Evolutionary conservation across 2,329 filamentous ascomycete species (phyloP).

Genomic region (Cyphellophora europaea): DNA sequence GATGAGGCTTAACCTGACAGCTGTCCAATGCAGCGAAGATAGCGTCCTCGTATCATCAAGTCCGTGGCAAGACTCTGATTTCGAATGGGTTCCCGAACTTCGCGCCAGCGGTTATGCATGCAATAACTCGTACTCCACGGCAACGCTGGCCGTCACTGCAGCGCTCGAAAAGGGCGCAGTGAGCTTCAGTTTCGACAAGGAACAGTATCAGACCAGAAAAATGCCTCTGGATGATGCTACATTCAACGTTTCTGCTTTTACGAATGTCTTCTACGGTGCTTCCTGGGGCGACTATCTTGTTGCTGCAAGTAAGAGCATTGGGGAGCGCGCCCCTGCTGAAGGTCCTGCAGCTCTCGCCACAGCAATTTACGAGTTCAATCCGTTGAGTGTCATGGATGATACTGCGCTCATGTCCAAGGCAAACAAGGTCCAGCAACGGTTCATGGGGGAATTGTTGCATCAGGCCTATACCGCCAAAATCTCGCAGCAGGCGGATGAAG

Average conservation of each 20-base stretch:
- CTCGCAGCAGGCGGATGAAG: too few relatives aligned
- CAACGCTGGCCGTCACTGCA: conserved; percentile 2
- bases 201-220: not conserved
- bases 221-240: conserved; percentile 6
- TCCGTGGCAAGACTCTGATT: too few relatives aligned
- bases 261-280: conserved; percentile 3
- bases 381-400: conserved; percentile 1
- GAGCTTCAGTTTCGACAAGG: conserved; percentile 1
- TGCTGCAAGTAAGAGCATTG: conserved; percentile 12
- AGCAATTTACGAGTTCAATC: conserved; percentile 16
- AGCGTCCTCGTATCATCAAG: too few relatives aligned
- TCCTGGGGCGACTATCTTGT: conserved; percentile 11
- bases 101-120: too few relatives aligned
- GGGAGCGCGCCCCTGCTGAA: conserved; percentile 5
- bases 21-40: too few relatives aligned
- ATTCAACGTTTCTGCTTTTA: conserved; percentile 2
- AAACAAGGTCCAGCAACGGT: conserved; percentile 7
- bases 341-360: conserved; percentile 13
- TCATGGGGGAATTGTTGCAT: conserved; percentile 5
- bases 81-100: too few relatives aligned
- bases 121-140: too few relatives aligned
- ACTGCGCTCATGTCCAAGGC: conserved; percentile 1
- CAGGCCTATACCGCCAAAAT: too few relatives aligned
- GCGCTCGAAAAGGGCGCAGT: conserved; percentile 4
- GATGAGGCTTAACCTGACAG: too few relatives aligned